These are phyloP conservation scores for Penicillium odoratum DNA, from an alignment of 495 filamentous ascomycete species.

Conservation along the genomic window DNA sequence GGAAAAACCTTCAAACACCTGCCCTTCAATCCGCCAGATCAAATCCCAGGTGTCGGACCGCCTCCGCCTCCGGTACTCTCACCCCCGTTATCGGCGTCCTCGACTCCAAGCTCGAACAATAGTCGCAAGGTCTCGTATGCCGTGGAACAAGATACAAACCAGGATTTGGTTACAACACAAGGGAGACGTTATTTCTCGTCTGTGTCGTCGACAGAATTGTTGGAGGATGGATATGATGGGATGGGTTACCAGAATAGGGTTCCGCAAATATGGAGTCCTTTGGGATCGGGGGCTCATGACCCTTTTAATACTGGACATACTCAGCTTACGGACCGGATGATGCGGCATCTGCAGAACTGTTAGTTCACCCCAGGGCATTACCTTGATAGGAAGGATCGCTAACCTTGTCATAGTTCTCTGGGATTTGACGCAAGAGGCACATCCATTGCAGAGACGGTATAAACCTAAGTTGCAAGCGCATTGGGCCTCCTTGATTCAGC, in stretches of 20 bases:
- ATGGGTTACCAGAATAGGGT: slow-evolving; percentile 13
- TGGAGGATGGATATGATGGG: slow-evolving; percentile 17
- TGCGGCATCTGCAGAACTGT: slow-evolving; percentile 46
- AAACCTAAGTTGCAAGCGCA: slow-evolving; percentile 41
- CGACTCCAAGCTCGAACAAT: slow-evolving; percentile 14
- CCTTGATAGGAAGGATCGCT: slow-evolving; percentile 2
- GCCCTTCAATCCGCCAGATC: slow-evolving; percentile 40
- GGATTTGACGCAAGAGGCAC: slow-evolving; percentile 42
- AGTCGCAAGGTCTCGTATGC: slow-evolving; percentile 17
- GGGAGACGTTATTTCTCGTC: slow-evolving; percentile 15
- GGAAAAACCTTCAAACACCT: slow-evolving; percentile 47
- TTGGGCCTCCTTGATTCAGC: slow-evolving; percentile 42
- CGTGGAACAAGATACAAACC: slow-evolving; percentile 8
- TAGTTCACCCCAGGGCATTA: slow-evolving; percentile 10
- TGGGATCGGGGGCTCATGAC: slow-evolving; percentile 40
- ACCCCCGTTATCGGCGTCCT: slow-evolving; percentile 13
- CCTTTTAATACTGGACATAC: slow-evolving; percentile 46
- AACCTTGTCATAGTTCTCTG: slow-evolving; percentile 35
- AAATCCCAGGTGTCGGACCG: slow-evolving; percentile 22
- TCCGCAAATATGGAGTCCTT: slow-evolving; percentile 25
- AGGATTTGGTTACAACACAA: slow-evolving; percentile 13
- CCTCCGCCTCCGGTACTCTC: slow-evolving; percentile 10
- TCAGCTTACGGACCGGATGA: slow-evolving; percentile 43
- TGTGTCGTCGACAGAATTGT: background rate
- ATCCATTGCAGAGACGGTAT: slow-evolving; percentile 42